Evolutionary conservation across 2,329 filamentous ascomycete species (phyloP).

Genomic region (Alternaria triticimaculans): DNA sequence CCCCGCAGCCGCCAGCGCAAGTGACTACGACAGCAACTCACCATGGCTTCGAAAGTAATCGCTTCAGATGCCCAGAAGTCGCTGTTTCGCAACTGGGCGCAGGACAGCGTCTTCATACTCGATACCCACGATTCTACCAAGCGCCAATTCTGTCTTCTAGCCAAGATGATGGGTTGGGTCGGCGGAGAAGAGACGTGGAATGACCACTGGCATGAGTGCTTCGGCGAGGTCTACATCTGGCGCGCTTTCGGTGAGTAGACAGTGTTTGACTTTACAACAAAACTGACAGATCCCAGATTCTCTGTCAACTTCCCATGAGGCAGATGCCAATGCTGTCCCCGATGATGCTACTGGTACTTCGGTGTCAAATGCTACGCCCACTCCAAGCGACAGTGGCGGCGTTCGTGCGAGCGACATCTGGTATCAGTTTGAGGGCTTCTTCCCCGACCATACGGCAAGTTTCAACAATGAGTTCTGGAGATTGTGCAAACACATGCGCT

Average conservation of each 20-base stretch:
- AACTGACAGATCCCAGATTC: background rate
- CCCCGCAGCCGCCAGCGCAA: background rate
- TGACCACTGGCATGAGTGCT: background rate
- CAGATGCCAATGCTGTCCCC: background rate
- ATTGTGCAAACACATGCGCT: slow-evolving; percentile 14
- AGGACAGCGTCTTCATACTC: background rate
- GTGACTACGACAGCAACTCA: background rate
- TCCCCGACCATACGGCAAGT: slow-evolving; percentile 1
- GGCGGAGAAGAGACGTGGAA: slow-evolving; percentile 9
- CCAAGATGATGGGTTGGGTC: background rate
- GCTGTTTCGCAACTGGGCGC: background rate
- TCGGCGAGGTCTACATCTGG: slow-evolving; percentile 5
- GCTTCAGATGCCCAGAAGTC: background rate
- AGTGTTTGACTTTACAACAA: background rate
- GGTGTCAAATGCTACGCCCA: background rate
- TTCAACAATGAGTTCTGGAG: slow-evolving; percentile 21
- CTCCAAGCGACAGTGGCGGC: background rate
- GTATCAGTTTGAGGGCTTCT: background rate
- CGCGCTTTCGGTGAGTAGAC: background rate
- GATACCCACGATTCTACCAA: slow-evolving; percentile 1
- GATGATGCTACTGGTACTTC: background rate
- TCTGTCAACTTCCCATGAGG: background rate
- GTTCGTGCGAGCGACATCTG: background rate
- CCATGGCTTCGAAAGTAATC: background rate
- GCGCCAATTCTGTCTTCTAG: slow-evolving; percentile 5